Evolutionary conservation across 495 filamentous ascomycete species (phyloP), one percentile per base, ranked within the genome.

Genomic region (Pseudomonodictys pantanalensis): DNA sequence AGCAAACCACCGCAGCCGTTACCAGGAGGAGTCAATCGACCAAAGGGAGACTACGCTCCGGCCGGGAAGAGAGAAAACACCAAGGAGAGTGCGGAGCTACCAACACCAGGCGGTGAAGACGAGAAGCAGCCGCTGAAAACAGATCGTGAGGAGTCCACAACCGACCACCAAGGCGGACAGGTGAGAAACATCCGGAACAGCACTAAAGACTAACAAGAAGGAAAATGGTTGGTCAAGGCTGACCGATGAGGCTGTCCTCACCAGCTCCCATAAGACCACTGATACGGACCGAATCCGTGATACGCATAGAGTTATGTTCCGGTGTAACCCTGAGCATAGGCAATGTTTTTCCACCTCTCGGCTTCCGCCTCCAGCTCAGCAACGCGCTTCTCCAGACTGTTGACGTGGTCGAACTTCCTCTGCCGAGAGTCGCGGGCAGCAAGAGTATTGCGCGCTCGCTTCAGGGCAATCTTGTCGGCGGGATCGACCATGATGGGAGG

Each of bases 371-470:
- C 71, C 2, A 84, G 67, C 46, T 78, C 71, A 38, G 67, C 74
- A 53, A 85, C 83, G 46, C 76, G 71, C 5, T 59, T 67, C 67
- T 84, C 79, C 58, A 95, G 76, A 35, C 79, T 79, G 8, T 86
- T 80, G 52, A 89, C 78, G 49, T 84, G 83, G 65, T 85, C 77
- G 7, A 89, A 77, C 74, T 93, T 92, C 64, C 89, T 86, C 58
- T 89, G 84, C 11, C 93, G 88, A 35, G 92, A 97, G 73, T 97
- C 97, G 41, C 93, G 89, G 60, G 93, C 93, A 43, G 93, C 93
- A 73, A 92, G 79, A 12, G 93, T 98, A 73, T 98, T 98, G 56
- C 92, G 86, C 30, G 92, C 92, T 62, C 93, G 90, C 81, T 97
- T 97, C 78, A 90, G 81, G 9, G 89, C 90, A 12, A 89, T 71